phyloP scores from a whole-genome alignment of 169 alveolate genomes.

The Plasmodium inui region DNA sequence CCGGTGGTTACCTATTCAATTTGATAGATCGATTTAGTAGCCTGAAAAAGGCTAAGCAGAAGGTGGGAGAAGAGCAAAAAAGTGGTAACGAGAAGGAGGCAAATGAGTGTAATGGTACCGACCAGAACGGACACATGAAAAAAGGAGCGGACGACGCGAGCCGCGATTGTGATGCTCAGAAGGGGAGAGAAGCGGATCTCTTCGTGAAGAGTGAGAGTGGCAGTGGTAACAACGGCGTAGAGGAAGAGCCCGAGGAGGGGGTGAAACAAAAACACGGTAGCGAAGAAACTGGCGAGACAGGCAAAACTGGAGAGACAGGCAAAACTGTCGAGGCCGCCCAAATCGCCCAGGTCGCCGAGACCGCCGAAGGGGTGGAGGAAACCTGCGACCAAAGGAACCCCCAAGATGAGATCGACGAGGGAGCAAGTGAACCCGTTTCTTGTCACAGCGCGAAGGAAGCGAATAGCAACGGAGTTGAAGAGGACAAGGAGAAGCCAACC shows the following conservation, averaged over 20 bases:
- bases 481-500: not conserved
- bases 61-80: not conserved
- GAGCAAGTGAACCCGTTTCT: not conserved
- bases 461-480: not conserved
- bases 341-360: too few relatives aligned
- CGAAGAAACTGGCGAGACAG: not conserved
- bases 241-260: not conserved
- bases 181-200: not conserved
- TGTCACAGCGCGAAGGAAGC: not conserved
- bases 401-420: not conserved
- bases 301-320: not conserved
- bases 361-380: not conserved
- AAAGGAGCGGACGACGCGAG: not conserved
- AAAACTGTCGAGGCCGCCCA: too few relatives aligned
- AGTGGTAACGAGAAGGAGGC: not conserved
- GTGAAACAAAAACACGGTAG: not conserved
- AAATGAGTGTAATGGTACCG: not conserved
- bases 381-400: not conserved
- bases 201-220: not conserved
- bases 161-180: not conserved
- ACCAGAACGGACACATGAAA: not conserved
- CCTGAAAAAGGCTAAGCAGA: constrained; percentile 15
- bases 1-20: constrained; percentile 34
- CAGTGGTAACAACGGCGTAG: not conserved
- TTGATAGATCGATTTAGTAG: constrained; percentile 51